phyloP scores from a whole-genome alignment of 352 stramenopile species.

The Globisporangium cederbergense region DNA sequence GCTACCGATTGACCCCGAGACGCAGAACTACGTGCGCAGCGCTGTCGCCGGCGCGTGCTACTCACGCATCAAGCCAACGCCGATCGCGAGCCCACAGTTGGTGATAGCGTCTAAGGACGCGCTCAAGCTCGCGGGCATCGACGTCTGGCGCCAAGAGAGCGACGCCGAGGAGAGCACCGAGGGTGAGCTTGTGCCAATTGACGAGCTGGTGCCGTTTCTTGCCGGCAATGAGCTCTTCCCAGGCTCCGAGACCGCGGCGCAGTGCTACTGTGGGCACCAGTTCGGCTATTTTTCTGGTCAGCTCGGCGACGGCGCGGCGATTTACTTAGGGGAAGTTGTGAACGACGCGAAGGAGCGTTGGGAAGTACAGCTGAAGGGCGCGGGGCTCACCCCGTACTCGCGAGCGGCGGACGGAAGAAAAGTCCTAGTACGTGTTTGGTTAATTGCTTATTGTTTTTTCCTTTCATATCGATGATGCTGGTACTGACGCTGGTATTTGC shows the following conservation, averaged over 20 bases:
- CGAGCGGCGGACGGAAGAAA: constrained; percentile 92
- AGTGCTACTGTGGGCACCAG: constrained; percentile 92
- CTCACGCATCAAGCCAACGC: constrained; percentile 55
- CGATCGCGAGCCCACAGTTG: constrained; percentile 52
- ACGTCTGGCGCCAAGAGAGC: constrained; percentile 20
- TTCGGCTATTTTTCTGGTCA: constrained; percentile 92
- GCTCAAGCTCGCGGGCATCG: constrained; percentile 59
- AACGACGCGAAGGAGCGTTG: constrained; percentile 46
- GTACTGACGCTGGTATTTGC: background rate
- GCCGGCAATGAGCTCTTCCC: constrained; percentile 71
- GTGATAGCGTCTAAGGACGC: constrained; percentile 49
- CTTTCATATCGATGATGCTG: background rate
- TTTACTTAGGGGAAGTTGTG: constrained; percentile 87
- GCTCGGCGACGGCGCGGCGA: constrained; percentile 87
- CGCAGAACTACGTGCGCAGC: constrained; percentile 46
- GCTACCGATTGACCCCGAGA: constrained; percentile 54
- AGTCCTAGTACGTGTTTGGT: constrained; percentile 38
- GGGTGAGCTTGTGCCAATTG: constrained; percentile 28
- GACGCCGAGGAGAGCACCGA: constrained; percentile 9
- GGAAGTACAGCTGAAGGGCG: constrained; percentile 97
- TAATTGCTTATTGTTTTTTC: background rate
- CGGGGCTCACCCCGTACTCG: constrained; percentile 94
- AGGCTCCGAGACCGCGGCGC: constrained; percentile 71
- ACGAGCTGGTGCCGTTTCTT: constrained; percentile 53
- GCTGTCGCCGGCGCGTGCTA: constrained; percentile 57